Evolutionary conservation across 2,329 filamentous ascomycete genomes (phyloP), one percentile per base, ranked within the genome.

Genomic region (Ophiostoma pallidulum): DNA sequence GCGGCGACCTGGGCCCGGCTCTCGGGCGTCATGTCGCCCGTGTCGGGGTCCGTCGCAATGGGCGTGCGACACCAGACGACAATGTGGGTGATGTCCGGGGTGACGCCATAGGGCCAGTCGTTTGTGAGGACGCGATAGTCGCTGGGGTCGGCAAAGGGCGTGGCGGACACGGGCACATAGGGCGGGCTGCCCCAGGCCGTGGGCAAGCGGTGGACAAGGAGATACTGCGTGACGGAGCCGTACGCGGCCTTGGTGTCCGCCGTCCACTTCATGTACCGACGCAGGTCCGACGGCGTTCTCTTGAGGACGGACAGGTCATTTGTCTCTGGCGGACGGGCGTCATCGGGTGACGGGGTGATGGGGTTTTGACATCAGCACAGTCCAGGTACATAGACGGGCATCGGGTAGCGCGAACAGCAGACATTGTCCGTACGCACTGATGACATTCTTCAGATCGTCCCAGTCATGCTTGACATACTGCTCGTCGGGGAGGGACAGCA

Each of bases 31-130:
- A 94, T 69, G 55, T 90, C 82, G 9, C 85, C 88, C 0, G 75
- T 86, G 16, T 67, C 68, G 0, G 77, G 64, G 55, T 94, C 83
- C 3, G 84, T 84, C 20, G 83, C 75, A 51, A 96, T 82, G 13
- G 73, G 69, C 35, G 91, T 92, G 60, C 94, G 91, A 44, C 84
- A 85, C 91, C 91, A 97, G 36, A 94, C 82, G 26, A 96, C 87
- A 18, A 96, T 76, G 62, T 97, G 91, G n/a, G 82, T 71, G 56
- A 83, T 77, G 46, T 73, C 73, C 0, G 71, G 61, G 1, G 70
- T 71, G 41, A 95, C 67, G 4, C 86, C 89, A 58, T 96, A 96
- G 0, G 91, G 91, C 90, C 89, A 97, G 71, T 96, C 90, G 59
- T 97, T 96, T 61, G 80, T 72, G 38, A 95, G 69, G 44, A 94